Conservation (phyloP, 306 rosid species). For the Albizia julibrissin region DNA sequence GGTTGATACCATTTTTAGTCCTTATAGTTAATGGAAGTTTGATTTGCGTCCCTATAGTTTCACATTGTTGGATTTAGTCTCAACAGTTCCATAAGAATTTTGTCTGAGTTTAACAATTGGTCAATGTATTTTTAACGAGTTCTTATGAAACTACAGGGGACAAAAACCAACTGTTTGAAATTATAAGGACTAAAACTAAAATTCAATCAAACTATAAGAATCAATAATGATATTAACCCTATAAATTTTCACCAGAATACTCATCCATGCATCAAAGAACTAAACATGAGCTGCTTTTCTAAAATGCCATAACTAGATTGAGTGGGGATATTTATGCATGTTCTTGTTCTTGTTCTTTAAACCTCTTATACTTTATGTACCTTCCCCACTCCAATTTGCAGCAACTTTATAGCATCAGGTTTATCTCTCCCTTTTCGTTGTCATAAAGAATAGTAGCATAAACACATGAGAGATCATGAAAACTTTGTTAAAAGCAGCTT, state of each 20-base stretch:
- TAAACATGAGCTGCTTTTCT: not conserved
- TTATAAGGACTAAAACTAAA: too few relatives aligned
- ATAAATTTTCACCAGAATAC: constrained; percentile 8
- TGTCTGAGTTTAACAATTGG: too few relatives aligned
- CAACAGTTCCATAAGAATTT: too few relatives aligned
- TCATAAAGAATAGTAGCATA: not conserved
- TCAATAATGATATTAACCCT: too few relatives aligned
- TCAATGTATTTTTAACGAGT: too few relatives aligned
- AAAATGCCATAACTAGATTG: not conserved
- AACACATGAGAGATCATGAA: not conserved
- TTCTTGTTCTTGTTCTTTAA: constrained; percentile 8
- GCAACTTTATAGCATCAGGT: not conserved
- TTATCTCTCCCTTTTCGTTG: not conserved
- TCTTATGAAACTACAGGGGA: too few relatives aligned
- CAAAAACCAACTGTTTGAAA: too few relatives aligned
- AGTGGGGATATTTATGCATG: not conserved
- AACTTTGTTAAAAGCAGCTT: not conserved
- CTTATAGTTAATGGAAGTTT: too few relatives aligned
- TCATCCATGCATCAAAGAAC: constrained; percentile 2
- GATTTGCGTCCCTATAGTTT: too few relatives aligned
- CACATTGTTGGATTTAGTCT: too few relatives aligned
- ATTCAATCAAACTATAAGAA: too few relatives aligned
- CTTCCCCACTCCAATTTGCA: not conserved
- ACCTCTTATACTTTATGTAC: not conserved
- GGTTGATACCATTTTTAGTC: too few relatives aligned